Conservation (phyloP, 2,329 filamentous ascomycete genomes). For the Colletotrichum sp. region DNA sequence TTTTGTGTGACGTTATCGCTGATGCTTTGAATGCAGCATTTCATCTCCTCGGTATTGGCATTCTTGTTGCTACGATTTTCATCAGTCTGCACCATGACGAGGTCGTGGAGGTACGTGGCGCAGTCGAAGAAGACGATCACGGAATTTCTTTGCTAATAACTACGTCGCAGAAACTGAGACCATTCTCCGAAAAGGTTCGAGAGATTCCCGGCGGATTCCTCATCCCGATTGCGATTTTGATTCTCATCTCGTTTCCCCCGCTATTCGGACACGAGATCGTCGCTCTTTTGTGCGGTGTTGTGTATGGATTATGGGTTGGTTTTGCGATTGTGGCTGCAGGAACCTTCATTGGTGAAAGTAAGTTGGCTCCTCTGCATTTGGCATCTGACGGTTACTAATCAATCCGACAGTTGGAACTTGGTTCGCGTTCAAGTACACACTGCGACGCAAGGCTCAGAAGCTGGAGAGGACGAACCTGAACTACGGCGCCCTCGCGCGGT, state of each 20-base stretch:
- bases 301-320: conserved; percentile 45
- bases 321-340: conserved; percentile 45
- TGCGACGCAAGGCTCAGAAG: conserved; percentile 38
- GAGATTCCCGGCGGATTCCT: conserved; percentile 42
- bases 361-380: neutral
- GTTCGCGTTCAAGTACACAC: conserved; percentile 43
- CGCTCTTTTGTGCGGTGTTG: conserved; percentile 44
- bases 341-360: conserved; percentile 42
- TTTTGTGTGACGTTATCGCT: neutral
- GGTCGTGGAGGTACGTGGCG: conserved; percentile 33
- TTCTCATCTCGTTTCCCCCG: conserved; percentile 45
- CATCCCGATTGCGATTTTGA: conserved; percentile 42
- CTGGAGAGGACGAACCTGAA: conserved; percentile 44
- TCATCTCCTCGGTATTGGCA: conserved; percentile 32
- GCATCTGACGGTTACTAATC: too few species aligned
- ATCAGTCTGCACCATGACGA: conserved; percentile 42
- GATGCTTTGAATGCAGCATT: conserved; percentile 2
- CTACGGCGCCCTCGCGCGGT: conserved; percentile 41
- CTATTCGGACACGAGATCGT: conserved; percentile 47
- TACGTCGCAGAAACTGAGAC: conserved; percentile 28
- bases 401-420: conserved; percentile 27
- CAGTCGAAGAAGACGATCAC: too few species aligned
- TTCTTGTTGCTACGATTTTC: conserved; percentile 33
- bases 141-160: neutral
- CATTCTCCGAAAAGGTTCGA: conserved; percentile 40